Conservation (phyloP, 495 filamentous ascomycete species). For the Aspergillus egyptiacus region DNA sequence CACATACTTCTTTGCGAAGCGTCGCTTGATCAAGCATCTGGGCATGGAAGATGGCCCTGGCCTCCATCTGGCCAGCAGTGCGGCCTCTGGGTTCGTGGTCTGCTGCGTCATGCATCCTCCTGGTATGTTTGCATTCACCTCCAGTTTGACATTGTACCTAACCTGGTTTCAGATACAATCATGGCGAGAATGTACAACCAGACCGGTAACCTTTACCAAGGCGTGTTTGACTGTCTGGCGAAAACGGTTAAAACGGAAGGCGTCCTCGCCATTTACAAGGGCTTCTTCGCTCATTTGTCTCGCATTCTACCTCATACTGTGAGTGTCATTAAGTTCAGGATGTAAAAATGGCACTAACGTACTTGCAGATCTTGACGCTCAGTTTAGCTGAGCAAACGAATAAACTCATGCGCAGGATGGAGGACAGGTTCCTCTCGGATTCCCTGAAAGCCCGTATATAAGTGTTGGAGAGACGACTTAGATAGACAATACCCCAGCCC, state of each 20-base stretch:
- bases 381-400: conserved; percentile 96
- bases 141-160: conserved; percentile 3
- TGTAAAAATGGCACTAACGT: neutral
- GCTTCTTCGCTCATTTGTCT: conserved; percentile 90
- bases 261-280: conserved; percentile 92
- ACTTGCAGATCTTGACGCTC: conserved; percentile 68
- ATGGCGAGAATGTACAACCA: conserved; percentile 99
- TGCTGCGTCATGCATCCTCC: conserved; percentile 98
- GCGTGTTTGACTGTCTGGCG: conserved; percentile 84
- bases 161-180: conserved; percentile 67
- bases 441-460: conserved; percentile 45
- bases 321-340: conserved; percentile 21
- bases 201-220: conserved; percentile 89
- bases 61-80: conserved; percentile 81
- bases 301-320: conserved; percentile 91
- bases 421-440: conserved; percentile 57
- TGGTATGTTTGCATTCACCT: conserved; percentile 43
- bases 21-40: conserved; percentile 68
- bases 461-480: neutral
- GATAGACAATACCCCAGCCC: neutral
- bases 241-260: conserved; percentile 92
- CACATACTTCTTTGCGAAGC: conserved; percentile 97
- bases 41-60: conserved; percentile 89
- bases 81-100: conserved; percentile 90
- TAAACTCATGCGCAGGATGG: conserved; percentile 75